Percentiles rank a stretch among this genome's conserved stretches.
These are phyloP conservation scores for Leccinum imitatum DNA, from an alignment of 768 basidiomycete species.

Conservation along the genomic window DNA sequence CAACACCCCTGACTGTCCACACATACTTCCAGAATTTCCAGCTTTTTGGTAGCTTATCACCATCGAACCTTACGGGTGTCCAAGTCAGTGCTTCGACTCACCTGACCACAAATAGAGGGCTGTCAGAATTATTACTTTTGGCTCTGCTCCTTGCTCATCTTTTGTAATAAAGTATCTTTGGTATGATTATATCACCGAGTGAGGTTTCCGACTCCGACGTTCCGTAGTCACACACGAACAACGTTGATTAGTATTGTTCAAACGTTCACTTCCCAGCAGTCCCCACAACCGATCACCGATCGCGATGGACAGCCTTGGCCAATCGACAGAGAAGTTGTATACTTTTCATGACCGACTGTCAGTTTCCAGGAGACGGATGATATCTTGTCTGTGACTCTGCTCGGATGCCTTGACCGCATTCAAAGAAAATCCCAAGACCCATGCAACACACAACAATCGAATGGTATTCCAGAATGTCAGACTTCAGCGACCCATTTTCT, in stretches of 20 bases:
- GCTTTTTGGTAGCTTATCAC: conserved; percentile 54
- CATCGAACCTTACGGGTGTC: conserved; percentile 42
- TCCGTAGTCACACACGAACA: too few relatives aligned
- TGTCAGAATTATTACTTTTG: neutral
- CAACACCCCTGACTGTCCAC: conserved; percentile 62
- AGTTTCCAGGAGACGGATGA: neutral
- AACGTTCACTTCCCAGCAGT: neutral
- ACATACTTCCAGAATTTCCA: conserved; percentile 77
- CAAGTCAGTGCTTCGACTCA: conserved; percentile 16
- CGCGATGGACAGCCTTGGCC: neutral
- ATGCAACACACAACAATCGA: neutral
- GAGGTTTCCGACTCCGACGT: too few relatives aligned
- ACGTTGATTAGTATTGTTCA: neutral
- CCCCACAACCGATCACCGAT: neutral
- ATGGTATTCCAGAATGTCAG: neutral
- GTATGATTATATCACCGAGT: too few relatives aligned
- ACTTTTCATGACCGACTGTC: neutral
- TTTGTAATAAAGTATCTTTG: neutral
- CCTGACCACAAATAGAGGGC: neutral
- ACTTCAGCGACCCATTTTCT: neutral
- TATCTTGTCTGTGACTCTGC: neutral
- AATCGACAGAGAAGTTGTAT: neutral
- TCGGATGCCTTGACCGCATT: neutral
- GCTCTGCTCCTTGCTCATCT: neutral
- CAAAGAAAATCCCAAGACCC: neutral